These are phyloP conservation scores for Camillea tinctor DNA, from an alignment of 2,329 filamentous ascomycete genomes.

Conservation along the genomic window DNA sequence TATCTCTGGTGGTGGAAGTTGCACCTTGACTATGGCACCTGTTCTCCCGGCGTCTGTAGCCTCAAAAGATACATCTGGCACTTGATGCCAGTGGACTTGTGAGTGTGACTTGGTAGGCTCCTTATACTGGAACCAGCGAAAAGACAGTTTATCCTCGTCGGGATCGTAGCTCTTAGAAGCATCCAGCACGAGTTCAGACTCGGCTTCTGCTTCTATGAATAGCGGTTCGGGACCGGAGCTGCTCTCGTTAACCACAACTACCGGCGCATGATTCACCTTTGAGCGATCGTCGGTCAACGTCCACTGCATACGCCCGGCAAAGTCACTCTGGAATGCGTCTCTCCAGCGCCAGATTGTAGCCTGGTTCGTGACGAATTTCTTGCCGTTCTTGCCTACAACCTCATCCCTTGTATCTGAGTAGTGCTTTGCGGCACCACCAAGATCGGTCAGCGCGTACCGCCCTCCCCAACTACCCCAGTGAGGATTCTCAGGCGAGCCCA, in stretches of 20 bases:
- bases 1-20: neutral
- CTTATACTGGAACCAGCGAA: slow-evolving; percentile 46
- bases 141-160: slow-evolving; percentile 36
- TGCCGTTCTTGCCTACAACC: slow-evolving; percentile 12
- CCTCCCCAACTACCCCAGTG: slow-evolving; percentile 46
- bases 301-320: slow-evolving; percentile 25
- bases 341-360: slow-evolving; percentile 24
- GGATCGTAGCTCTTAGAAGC: slow-evolving; percentile 42
- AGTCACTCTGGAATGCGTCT: slow-evolving; percentile 21
- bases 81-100: neutral
- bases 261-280: slow-evolving; percentile 42
- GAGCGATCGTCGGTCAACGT: slow-evolving; percentile 14
- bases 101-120: slow-evolving; percentile 9
- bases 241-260: slow-evolving; percentile 39
- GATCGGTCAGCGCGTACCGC: slow-evolving; percentile 19
- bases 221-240: slow-evolving; percentile 33
- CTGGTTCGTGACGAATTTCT: slow-evolving; percentile 5
- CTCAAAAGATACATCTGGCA: neutral
- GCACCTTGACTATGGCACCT: neutral
- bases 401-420: slow-evolving; percentile 14
- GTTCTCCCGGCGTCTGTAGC: neutral
- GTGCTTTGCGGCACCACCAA: neutral
- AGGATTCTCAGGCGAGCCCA: slow-evolving; percentile 41
- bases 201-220: slow-evolving; percentile 18
- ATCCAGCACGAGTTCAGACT: slow-evolving; percentile 34